These are phyloP conservation scores for Auxenochlorella protothecoides DNA, from an alignment of 139 green algal genomes.

Conservation along the genomic window DNA sequence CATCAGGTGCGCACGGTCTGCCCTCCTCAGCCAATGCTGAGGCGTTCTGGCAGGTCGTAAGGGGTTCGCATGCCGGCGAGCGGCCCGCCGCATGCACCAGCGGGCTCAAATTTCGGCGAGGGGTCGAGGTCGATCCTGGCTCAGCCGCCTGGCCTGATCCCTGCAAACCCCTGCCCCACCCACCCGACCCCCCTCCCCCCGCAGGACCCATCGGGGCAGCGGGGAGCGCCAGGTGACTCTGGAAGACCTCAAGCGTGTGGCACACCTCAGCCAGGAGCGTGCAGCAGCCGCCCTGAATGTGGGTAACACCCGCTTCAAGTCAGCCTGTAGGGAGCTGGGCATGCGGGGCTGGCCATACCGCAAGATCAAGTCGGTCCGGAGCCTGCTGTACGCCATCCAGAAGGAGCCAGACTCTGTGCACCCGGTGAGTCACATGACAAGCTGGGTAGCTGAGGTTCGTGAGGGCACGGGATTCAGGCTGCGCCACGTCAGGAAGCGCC, in stretches of 20 bases:
- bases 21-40: not conserved
- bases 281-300: constrained; percentile 10
- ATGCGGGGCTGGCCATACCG: constrained; percentile 12
- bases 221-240: constrained; percentile 8
- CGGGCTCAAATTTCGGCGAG: too few species aligned
- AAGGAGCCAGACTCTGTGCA: constrained; percentile 2
- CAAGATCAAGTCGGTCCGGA: constrained; percentile 15
- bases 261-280: constrained; percentile 11
- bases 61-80: too few species aligned
- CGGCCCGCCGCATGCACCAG: too few species aligned
- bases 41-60: too few species aligned
- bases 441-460: not conserved
- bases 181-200: not conserved
- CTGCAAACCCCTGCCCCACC: too few species aligned
- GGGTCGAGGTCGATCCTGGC: too few species aligned
- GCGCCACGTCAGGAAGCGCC: not conserved
- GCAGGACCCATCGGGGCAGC: constrained; percentile 9
- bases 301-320: constrained; percentile 15
- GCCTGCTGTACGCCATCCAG: not conserved
- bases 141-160: too few species aligned
- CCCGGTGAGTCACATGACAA: not conserved
- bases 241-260: constrained; percentile 7
- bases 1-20: too few species aligned
- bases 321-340: constrained; percentile 7
- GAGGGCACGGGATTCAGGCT: not conserved